Evolutionary conservation across 805 yeast genomes (phyloP).

Genomic region (Metschnikowia lunata): DNA sequence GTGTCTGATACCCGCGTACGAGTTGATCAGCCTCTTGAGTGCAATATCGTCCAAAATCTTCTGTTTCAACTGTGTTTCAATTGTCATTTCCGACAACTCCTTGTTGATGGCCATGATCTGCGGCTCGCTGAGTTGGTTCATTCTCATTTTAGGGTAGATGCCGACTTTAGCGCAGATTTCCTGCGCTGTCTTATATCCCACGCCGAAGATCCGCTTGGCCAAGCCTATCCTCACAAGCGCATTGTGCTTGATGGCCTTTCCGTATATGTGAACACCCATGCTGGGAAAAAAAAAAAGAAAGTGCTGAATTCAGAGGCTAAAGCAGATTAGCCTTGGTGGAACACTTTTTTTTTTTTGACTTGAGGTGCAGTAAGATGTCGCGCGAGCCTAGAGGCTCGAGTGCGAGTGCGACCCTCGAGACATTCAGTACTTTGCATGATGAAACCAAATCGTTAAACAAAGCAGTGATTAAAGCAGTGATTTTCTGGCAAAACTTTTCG

Average conservation of each 20-base stretch:
- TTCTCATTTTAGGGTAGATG: conserved; percentile 87
- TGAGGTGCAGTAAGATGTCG: no score
- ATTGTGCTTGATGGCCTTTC: conserved; percentile 42
- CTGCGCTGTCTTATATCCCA: conserved; percentile 72
- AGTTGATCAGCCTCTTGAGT: conserved; percentile 74
- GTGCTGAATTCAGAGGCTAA: no score
- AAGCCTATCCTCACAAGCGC: conserved; percentile 53
- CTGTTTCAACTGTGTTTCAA: conserved; percentile 77
- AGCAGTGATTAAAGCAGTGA: no score
- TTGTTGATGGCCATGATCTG: conserved; percentile 83
- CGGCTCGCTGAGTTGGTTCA: conserved; percentile 87
- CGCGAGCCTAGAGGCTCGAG: no score
- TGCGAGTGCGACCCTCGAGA: no score
- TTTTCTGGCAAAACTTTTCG: no score
- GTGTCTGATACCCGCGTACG: conserved; percentile 87
- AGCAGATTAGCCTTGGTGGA: no score
- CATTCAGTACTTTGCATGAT: no score
- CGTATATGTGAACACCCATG: conserved; percentile 45
- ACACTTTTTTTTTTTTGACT: no score
- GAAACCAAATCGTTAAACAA: no score
- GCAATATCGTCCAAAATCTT: conserved; percentile 73
- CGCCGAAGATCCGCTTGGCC: conserved; percentile 78
- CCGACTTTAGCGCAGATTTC: conserved; percentile 83
- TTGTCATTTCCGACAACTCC: conserved; percentile 75
- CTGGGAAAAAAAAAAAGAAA: neutral